phyloP scores from a whole-genome alignment of 1,284 basidiomycete genomes.

The Phenoliferia sp. region DNA sequence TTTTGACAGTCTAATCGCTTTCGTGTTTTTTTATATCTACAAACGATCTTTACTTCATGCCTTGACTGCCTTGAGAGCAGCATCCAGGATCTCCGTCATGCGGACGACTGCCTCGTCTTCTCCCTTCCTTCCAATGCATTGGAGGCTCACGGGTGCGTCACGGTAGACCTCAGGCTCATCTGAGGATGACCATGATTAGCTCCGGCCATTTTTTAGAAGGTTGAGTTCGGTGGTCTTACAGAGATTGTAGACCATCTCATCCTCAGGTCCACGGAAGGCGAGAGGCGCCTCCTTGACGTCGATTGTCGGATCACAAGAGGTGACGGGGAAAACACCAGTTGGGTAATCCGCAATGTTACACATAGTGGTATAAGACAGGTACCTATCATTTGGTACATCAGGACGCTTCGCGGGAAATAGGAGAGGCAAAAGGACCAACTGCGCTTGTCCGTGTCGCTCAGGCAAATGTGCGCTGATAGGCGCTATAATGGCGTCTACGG shows the following conservation, averaged over 20 bases:
- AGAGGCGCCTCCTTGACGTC: constrained; percentile 34
- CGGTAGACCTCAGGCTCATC: constrained; percentile 57
- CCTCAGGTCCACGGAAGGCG: constrained; percentile 49
- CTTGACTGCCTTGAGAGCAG: neutral
- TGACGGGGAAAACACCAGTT: constrained; percentile 31
- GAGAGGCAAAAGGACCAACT: constrained; percentile 17
- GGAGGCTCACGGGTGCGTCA: constrained; percentile 61
- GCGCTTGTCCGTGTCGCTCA: constrained; percentile 51
- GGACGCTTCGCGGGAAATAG: neutral
- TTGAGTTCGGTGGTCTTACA: constrained; percentile 48
- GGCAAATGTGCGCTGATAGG: constrained; percentile 55
- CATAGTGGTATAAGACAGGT: constrained; percentile 48
- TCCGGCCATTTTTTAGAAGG: neutral
- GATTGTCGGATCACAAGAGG: constrained; percentile 9
- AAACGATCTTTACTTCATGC: neutral
- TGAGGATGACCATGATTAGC: constrained; percentile 32
- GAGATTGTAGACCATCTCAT: constrained; percentile 52
- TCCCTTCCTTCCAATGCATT: constrained; percentile 61
- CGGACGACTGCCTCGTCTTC: constrained; percentile 65
- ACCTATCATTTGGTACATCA: constrained; percentile 43
- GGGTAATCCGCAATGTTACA: neutral
- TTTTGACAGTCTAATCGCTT: no score
- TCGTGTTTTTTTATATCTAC: no score
- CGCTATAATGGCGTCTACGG: constrained; percentile 58
- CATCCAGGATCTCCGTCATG: neutral